A percentile compares a stretch with the other conserved stretches of the same genome.
phyloP scores from a whole-genome alignment of 176 grass and related monocot genomes.

The Phoenix roebelenii region DNA sequence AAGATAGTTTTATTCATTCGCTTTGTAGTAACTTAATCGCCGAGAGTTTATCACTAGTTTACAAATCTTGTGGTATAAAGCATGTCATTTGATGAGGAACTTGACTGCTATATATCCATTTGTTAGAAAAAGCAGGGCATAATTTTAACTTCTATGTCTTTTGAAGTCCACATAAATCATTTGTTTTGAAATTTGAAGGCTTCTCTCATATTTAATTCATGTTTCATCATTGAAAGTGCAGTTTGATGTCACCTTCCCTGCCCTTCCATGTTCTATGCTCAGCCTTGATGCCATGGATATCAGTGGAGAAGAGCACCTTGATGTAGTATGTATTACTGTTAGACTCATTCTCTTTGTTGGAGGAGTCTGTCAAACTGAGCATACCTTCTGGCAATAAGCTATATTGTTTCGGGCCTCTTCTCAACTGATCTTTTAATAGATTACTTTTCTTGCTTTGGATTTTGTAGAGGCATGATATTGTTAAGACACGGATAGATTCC shows the following conservation, averaged over 20 bases:
- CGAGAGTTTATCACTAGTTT: no score
- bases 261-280: conserved; percentile 89
- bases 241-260: conserved; percentile 94
- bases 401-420: not conserved
- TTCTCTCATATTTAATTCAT: not conserved
- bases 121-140: no score
- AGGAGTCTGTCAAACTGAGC: no score
- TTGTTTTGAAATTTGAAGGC: no score
- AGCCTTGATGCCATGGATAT: conserved; percentile 95
- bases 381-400: conserved; percentile 3
- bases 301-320: conserved; percentile 90
- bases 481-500: conserved; percentile 82
- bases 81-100: no score
- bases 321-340: conserved; percentile 51
- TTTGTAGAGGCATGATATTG: conserved; percentile 81
- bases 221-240: conserved; percentile 41
- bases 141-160: no score
- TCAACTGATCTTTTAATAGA: conserved; percentile 4
- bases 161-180: no score
- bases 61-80: no score
- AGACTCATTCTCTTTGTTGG: not conserved
- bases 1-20: no score
- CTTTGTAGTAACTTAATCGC: no score
- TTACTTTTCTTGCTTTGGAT: conserved; percentile 17
- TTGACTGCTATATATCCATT: no score